Evolutionary conservation across 2,329 filamentous ascomycete species (phyloP), one percentile per base, ranked within the genome.

Genomic region (Westerdykella ornata): DNA sequence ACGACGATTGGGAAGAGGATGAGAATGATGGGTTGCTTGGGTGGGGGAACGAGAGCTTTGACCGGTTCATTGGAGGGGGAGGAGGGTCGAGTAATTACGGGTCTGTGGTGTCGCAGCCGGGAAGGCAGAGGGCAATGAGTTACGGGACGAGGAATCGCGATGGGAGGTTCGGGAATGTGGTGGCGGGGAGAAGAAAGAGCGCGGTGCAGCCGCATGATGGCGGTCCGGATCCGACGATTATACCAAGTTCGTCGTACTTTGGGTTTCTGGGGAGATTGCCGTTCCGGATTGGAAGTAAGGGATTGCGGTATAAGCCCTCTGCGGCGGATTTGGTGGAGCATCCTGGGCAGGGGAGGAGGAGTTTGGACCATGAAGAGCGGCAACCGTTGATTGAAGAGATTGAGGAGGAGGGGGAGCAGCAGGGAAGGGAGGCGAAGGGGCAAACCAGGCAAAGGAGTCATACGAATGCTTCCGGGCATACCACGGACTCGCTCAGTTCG

Each of bases 1-100:
- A 97, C 70, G 90, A 96, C 66, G 90, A 96, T 66, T 97, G 90
- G 90, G 88, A 95, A 46, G 75, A 80, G 41, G 76, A 80, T 20
- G 75, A 77, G 38, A 72, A 71, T 26, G 76, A 80, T 30, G 76
- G 81, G 0, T 65, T 90, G 36, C 69, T 89, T 39, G 82, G 80
- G 35, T 94, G 88, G 85, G 82, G 83, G 30, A 68, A 77, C 52
- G 88, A 94, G 56, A 88, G 94, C 60, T 81, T 94, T 70, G 90
- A 95, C 62, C 76, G 87, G 38, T 68, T 96, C 48, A 69, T 95
- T 38, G 85, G 83, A 9, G 26, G 26, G 8, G 30, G 30, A 17
- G 16, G 8, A 15, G 30, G 30, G 8, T 82, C 80, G 13, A 81
- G 60, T 49, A 71, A 73, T 44, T 72, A 77, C 38, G 70, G 72